Evolutionary conservation across 148 eudicot species (phyloP).

Genomic region (Rhododendron simsii): DNA sequence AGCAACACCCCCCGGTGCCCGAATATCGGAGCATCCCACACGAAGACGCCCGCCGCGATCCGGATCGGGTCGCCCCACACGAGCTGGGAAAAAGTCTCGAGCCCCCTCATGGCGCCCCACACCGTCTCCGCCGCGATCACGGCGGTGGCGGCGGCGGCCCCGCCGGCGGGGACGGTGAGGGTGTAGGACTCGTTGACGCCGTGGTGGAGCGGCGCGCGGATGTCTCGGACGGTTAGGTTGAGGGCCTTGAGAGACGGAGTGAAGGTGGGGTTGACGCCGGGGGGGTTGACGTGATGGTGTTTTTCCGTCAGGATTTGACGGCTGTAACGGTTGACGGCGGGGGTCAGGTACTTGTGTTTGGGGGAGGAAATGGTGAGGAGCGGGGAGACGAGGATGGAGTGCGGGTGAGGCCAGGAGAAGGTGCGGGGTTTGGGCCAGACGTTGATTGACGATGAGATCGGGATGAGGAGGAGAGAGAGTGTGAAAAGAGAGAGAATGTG

Average conservation of each 20-base stretch:
- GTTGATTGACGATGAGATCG: slow-evolving; percentile 29
- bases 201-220: slow-evolving; percentile 39
- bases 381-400: slow-evolving; percentile 37
- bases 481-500: neutral
- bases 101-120: slow-evolving; percentile 94
- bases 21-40: slow-evolving; percentile 55
- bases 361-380: slow-evolving; percentile 43
- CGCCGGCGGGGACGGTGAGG: slow-evolving; percentile 37
- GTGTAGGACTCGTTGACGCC: slow-evolving; percentile 76
- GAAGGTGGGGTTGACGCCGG: slow-evolving; percentile 18
- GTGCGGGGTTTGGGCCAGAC: slow-evolving; percentile 71
- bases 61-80: slow-evolving; percentile 26
- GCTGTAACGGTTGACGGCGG: slow-evolving; percentile 55
- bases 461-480: neutral
- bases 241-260: slow-evolving; percentile 27
- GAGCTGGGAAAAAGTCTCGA: slow-evolving; percentile 64
- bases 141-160: slow-evolving; percentile 24
- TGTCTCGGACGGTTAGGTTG: slow-evolving; percentile 30
- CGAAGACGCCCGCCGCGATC: slow-evolving; percentile 44
- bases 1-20: slow-evolving; percentile 68
- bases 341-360: slow-evolving; percentile 39
- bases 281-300: slow-evolving; percentile 36
- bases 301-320: slow-evolving; percentile 17
- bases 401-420: slow-evolving; percentile 50
- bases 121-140: slow-evolving; percentile 42